These are phyloP conservation scores for Botrytis hyacinthi DNA, from an alignment of 2,329 filamentous ascomycete species.

Conservation along the genomic window DNA sequence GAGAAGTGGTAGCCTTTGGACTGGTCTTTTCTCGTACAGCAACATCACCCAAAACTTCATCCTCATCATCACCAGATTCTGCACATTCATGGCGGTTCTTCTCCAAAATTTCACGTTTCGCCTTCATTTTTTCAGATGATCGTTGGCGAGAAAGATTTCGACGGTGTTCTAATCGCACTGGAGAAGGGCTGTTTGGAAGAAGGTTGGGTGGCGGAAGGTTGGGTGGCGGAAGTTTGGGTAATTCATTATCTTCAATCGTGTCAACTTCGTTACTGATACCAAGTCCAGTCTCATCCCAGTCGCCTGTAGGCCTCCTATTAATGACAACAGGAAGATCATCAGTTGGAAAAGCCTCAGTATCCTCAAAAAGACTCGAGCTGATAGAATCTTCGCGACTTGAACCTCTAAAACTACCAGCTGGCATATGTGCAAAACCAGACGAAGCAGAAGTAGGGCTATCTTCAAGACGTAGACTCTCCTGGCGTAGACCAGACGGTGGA, in stretches of 20 bases:
- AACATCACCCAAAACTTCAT: slow-evolving; percentile 75
- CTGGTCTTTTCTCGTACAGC: slow-evolving; percentile 41
- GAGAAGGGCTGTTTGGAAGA: slow-evolving; percentile 62
- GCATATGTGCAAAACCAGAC: slow-evolving; percentile 70
- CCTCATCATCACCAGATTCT: slow-evolving; percentile 92
- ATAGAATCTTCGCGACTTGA: slow-evolving; percentile 88
- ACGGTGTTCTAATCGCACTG: slow-evolving; percentile 53
- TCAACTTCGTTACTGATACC: slow-evolving; percentile 66
- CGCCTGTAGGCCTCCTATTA: slow-evolving; percentile 68
- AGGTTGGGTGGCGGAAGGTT: slow-evolving; percentile 51
- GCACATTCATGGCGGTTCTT: slow-evolving; percentile 69
- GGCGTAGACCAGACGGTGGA: slow-evolving; percentile 62
- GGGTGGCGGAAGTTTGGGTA: slow-evolving; percentile 46
- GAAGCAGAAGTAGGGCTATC: slow-evolving; percentile 73
- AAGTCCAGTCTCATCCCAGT: slow-evolving; percentile 77
- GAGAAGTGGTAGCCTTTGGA: slow-evolving; percentile 49
- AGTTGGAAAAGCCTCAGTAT: slow-evolving; percentile 73
- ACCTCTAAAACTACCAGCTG: slow-evolving; percentile 72
- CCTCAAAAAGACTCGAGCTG: slow-evolving; percentile 82
- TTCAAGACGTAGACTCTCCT: slow-evolving; percentile 62
- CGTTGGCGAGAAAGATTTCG: slow-evolving; percentile 52
- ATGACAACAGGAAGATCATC: slow-evolving; percentile 78
- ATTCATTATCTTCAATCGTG: slow-evolving; percentile 39
- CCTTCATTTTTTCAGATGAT: slow-evolving; percentile 70
- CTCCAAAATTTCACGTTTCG: slow-evolving; percentile 73